Evolutionary conservation across 495 filamentous ascomycete species (phyloP), one percentile per base, ranked within the genome.

Genomic region (Aspergillus coremiiformis): DNA sequence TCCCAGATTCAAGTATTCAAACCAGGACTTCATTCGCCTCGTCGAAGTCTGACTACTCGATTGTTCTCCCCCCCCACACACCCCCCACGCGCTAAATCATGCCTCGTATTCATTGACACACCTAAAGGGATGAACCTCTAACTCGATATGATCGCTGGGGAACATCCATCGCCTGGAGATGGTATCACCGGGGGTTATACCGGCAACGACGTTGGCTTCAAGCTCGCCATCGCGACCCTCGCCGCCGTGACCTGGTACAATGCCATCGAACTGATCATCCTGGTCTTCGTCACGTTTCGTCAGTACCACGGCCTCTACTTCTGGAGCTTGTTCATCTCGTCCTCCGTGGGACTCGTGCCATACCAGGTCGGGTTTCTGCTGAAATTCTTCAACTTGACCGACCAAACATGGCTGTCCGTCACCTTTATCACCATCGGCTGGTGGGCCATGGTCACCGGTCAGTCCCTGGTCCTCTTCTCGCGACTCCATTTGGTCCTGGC

Each of bases 391-490:
- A 62, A 70, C 22, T 52, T 77, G n/a, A 71, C 62, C n/a, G 61
- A 59, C 4, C 64, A 54, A 15, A 56, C 57, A 46, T 68, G 72
- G 65, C 52, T 75, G 4, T 62, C 71, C 8, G 63, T 75, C n/a
- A 70, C 70, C 5, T 60, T 80, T 12, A 55, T 77, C 43, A 74
- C 72, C 23, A 49, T 80, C 17, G 83, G 83, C 15, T 87, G 83
- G 84, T 78, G 71, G 49, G 58, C 56, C 17, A 84, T 85, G 81
- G 80, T 87, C 4, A 83, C 81, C 0, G 82, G 82, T 15, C 82
- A 85, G 61, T 80, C 80, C 4, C 57, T 86, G 35, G 82, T 87
- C 10, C 70, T 87, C 17, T 87, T 81, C 66, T 86, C 83, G 3
- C 77, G 84, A n/a, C 73, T 87, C 4, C 80, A 85, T 57, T 66